These are phyloP conservation scores for Nepenthes alata DNA, from an alignment of 179 eudicot genomes.

Conservation along the genomic window DNA sequence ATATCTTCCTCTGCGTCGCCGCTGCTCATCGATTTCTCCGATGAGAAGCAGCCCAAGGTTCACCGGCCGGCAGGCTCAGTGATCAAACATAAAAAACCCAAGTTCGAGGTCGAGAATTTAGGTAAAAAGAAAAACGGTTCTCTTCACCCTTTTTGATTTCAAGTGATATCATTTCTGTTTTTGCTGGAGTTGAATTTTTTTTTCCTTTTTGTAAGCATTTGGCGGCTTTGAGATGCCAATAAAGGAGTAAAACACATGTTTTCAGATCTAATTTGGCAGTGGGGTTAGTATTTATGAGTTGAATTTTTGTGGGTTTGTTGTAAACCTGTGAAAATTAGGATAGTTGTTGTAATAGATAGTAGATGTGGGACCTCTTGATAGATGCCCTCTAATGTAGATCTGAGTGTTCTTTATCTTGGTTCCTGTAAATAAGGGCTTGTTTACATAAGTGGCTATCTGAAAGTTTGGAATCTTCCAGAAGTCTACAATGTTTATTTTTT, in stretches of 20 bases:
- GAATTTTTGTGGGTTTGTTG: neutral
- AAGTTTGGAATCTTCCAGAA: slow-evolving; percentile 23
- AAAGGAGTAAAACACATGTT: slow-evolving; percentile 3
- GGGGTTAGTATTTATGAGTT: slow-evolving; percentile 5
- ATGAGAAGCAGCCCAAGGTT: too few species aligned
- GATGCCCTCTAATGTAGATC: slow-evolving; percentile 19
- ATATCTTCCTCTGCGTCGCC: slow-evolving; percentile 45
- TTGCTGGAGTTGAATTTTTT: slow-evolving; percentile 1
- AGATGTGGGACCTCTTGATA: slow-evolving; percentile 32
- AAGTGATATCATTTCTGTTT: too few species aligned
- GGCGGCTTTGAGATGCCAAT: too few species aligned
- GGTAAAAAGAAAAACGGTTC: slow-evolving; percentile 13
- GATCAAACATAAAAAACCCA: slow-evolving; percentile 39
- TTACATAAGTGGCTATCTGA: too few species aligned
- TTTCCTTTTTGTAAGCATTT: neutral
- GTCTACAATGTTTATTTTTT: too few species aligned
- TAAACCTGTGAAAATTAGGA: slow-evolving; percentile 5
- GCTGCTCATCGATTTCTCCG: slow-evolving; percentile 76
- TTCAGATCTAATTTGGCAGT: slow-evolving; percentile 8
- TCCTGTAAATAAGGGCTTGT: too few species aligned
- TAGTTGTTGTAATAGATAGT: slow-evolving; percentile 8
- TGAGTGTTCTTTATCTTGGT: slow-evolving; percentile 6
- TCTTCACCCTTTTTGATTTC: too few species aligned
- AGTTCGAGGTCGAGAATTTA: slow-evolving; percentile 32
- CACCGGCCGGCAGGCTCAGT: slow-evolving; percentile 24